These are phyloP conservation scores for Citrullus colocynthis DNA, from an alignment of 306 rosid genomes.

Conservation along the genomic window DNA sequence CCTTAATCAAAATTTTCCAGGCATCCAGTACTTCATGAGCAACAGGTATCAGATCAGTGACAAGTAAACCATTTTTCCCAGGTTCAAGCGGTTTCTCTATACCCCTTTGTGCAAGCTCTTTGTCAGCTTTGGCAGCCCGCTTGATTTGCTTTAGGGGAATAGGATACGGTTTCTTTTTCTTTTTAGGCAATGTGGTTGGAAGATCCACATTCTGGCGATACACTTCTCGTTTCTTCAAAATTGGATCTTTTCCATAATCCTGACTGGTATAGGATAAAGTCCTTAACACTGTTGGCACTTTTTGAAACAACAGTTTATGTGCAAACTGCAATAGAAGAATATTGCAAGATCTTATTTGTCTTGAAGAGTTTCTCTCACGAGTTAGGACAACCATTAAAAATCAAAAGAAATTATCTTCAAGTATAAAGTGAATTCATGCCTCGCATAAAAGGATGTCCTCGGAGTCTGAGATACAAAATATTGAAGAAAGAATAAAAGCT, in stretches of 20 bases:
- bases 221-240: constrained; percentile 21
- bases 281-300: constrained; percentile 14
- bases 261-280: constrained; percentile 28
- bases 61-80: constrained; percentile 81
- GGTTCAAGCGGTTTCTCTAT: constrained; percentile 78
- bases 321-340: constrained; percentile 33
- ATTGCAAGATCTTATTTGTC: constrained; percentile 8
- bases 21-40: constrained; percentile 70
- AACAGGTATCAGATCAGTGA: constrained; percentile 61
- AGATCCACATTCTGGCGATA: constrained; percentile 69
- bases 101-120: constrained; percentile 65
- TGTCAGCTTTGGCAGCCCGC: constrained; percentile 44
- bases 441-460: neutral
- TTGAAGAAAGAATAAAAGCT: neutral
- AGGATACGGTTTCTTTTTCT: constrained; percentile 82
- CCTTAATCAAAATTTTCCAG: constrained; percentile 81
- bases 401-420: neutral
- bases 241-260: constrained; percentile 24
- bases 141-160: constrained; percentile 67
- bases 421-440: neutral
- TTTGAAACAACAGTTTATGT: constrained; percentile 22
- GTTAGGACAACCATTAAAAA: neutral
- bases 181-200: constrained; percentile 51
- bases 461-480: neutral
- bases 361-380: constrained; percentile 9